Evolutionary conservation across 148 eudicot species (phyloP).

Genomic region (Persicaria maculosa): DNA sequence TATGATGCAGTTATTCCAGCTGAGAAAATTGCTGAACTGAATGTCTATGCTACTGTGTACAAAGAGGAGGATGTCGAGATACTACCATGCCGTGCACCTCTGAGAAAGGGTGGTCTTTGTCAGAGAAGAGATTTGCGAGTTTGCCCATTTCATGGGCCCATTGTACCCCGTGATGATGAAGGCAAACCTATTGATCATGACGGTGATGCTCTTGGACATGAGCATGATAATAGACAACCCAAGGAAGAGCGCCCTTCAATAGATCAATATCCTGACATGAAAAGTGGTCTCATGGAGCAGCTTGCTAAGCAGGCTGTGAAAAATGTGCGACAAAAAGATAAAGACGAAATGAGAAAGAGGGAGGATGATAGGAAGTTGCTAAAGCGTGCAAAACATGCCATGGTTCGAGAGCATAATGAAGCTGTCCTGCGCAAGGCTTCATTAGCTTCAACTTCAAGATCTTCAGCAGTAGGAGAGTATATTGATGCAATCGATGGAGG

Average conservation of each 20-base stretch:
- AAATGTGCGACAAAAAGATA: constrained; percentile 68
- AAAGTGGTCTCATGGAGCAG: constrained; percentile 26
- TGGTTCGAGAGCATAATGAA: constrained; percentile 72
- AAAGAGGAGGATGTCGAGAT: constrained; percentile 61
- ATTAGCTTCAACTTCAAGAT: constrained; percentile 61
- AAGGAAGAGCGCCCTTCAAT: constrained; percentile 6
- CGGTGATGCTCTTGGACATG: background rate
- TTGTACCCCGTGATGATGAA: constrained; percentile 64
- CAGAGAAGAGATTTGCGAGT: constrained; percentile 62
- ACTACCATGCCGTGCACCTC: constrained; percentile 75
- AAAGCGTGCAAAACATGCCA: constrained; percentile 75
- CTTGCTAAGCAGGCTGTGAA: constrained; percentile 62
- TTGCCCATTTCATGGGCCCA: constrained; percentile 90
- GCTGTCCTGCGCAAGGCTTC: constrained; percentile 72
- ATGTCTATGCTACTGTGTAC: constrained; percentile 62
- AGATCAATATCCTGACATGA: constrained; percentile 10
- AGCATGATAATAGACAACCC: constrained; percentile 25
- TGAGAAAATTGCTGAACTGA: constrained; percentile 76
- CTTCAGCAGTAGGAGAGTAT: constrained; percentile 46
- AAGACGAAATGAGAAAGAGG: constrained; percentile 46
- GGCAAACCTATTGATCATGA: constrained; percentile 47
- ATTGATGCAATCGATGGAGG: constrained; percentile 19
- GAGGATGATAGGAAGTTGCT: constrained; percentile 41
- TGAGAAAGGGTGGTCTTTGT: constrained; percentile 71
- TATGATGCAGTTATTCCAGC: constrained; percentile 78